Base-by-base conservation (phyloP, 2,329 filamentous ascomycete genomes). In the Verruconis gallopava region DNA sequence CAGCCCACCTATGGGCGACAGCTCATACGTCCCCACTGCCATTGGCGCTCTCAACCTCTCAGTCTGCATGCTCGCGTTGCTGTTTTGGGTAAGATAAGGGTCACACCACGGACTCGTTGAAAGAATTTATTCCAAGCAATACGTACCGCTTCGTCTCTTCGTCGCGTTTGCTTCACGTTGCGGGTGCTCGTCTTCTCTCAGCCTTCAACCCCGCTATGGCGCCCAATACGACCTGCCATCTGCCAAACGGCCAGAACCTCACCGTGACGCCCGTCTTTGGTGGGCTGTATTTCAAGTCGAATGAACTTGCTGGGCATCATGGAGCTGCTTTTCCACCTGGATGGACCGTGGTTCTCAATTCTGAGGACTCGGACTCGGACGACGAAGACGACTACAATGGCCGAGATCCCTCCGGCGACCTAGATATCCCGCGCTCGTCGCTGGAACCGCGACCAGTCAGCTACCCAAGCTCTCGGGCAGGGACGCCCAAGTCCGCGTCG, bases 291-390 rank as follows among this genome's bases (percentile, higher is more conserved):
- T 95, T 95, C 76, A 91, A 88, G 59, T 75, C 79, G 44, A 81
- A 85, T 55, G 81, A 91, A 47, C 65, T 84, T 48, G 81, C 73
- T 53, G 66, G 71, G 19, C 75, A 81, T 53, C 72, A 74, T 51
- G 53, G 60, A 33, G 78, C 77, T 40, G 72, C 79, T 3, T 88
- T 85, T 46, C 86, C 88, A 0, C 74, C 83, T 4, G 88, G 88
- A 21, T 96, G 89, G 89, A 93, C 83, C 2, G 79, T 94, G 39
- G 81, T 89, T 21, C 69, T 96, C 28, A 80, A 88, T 53, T 85
- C 81, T 1, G 77, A 82, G 48, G 62, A 70, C 37, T 62, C 67
- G 22, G 57, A 59, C 18, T 54, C 60, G 25, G 54, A 59, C 14
- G 49, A 58, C 11, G 32, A 37, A 4, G 18, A 42, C 13, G 33